Conservation (phyloP, 2,329 filamentous ascomycete species). For the Camillea tinctor region DNA sequence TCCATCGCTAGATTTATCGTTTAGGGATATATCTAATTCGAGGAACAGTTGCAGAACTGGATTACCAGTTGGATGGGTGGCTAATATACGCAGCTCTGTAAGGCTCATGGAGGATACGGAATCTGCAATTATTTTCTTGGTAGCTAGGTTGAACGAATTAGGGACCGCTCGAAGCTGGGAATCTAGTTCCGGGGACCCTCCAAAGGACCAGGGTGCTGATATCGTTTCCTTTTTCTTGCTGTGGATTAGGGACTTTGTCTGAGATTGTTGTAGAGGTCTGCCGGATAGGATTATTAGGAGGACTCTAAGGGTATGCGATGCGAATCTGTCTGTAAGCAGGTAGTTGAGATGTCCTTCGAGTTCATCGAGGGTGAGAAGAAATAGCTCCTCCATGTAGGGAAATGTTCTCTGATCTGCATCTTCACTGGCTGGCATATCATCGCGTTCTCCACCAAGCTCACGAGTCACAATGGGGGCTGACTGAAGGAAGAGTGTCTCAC, state of each 20-base stretch:
- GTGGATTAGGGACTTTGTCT: constrained; percentile 73
- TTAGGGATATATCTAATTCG: constrained; percentile 77
- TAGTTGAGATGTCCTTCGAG: constrained; percentile 81
- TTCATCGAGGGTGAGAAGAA: constrained; percentile 80
- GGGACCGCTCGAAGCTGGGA: constrained; percentile 63
- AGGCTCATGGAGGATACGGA: constrained; percentile 74
- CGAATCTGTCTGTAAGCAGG: constrained; percentile 82
- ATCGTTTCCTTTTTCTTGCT: constrained; percentile 92
- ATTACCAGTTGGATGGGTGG: constrained; percentile 87
- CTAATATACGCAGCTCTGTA: constrained; percentile 77
- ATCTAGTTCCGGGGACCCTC: constrained; percentile 46
- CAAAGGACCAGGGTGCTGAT: constrained; percentile 55
- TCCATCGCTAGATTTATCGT: constrained; percentile 56
- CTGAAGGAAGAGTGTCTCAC: constrained; percentile 85
- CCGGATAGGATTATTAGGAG: constrained; percentile 84
- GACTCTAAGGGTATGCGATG: constrained; percentile 85
- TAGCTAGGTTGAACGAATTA: constrained; percentile 70
- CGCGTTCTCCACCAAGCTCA: constrained; percentile 59
- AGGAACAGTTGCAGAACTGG: constrained; percentile 89
- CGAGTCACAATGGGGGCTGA: constrained; percentile 76
- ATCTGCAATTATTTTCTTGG: constrained; percentile 79
- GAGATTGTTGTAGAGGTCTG: constrained; percentile 68
- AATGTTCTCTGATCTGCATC: constrained; percentile 47
- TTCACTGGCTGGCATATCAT: constrained; percentile 40
- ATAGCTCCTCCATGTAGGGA: constrained; percentile 77